A percentile compares a stretch with the other conserved stretches of the same genome.
phyloP scores from a whole-genome alignment of 1,139 yeast genomes.

The Taphrina deformans region DNA sequence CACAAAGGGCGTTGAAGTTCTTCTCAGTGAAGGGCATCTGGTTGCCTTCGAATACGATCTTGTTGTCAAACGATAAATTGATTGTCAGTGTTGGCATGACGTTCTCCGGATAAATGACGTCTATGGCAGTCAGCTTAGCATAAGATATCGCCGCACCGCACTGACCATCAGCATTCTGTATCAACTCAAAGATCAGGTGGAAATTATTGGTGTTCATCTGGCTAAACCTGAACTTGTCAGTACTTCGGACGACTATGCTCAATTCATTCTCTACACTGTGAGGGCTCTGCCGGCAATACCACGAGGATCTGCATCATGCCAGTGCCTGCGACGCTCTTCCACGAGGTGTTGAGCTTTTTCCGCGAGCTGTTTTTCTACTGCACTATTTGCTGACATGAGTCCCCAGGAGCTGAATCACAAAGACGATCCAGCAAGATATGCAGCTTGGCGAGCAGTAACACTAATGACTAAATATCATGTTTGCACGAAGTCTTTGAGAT shows the following conservation, averaged over 20 bases:
- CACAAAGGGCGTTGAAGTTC: not conserved
- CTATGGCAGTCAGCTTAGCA: not conserved
- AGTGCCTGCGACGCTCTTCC: not conserved
- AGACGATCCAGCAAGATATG: no score
- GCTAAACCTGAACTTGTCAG: not conserved
- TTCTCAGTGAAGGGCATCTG: slow-evolving; percentile 1
- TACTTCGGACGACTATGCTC: not conserved
- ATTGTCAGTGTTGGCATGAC: not conserved
- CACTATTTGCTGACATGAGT: not conserved
- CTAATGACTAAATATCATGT: no score
- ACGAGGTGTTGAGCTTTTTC: not conserved
- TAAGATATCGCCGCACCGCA: not conserved
- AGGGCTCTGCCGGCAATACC: slow-evolving; percentile 2
- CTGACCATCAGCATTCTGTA: not conserved
- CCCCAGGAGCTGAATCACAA: no score
- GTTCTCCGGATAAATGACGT: not conserved
- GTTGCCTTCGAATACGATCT: not conserved
- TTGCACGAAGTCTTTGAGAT: no score
- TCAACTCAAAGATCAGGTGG: not conserved
- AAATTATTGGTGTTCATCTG: not conserved
- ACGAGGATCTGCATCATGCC: not conserved
- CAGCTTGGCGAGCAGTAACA: no score
- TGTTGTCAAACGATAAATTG: not conserved
- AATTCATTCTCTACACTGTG: not conserved
- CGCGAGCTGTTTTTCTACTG: not conserved